phyloP scores from a whole-genome alignment of 1,284 basidiomycete genomes.

The Leccinum fallax region DNA sequence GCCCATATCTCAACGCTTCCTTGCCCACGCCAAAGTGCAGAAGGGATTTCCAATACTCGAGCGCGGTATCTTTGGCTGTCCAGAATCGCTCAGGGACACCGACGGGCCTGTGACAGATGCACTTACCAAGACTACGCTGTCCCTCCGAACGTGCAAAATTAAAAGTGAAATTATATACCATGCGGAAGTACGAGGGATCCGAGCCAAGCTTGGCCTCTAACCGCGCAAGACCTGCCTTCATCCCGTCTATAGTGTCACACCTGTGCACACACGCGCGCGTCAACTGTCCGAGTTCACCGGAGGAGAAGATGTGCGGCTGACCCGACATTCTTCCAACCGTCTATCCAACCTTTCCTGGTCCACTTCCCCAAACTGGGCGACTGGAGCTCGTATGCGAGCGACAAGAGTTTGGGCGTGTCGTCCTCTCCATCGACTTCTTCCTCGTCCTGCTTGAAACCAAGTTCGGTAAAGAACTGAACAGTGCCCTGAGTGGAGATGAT shows the following conservation, averaged over 20 bases:
- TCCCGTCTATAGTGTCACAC: conserved; percentile 69
- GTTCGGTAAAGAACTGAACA: conserved; percentile 57
- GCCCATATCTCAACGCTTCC: conserved; percentile 61
- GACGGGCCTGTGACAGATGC: not conserved
- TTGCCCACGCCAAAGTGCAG: conserved; percentile 79
- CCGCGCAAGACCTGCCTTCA: conserved; percentile 61
- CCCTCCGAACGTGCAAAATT: conserved; percentile 82
- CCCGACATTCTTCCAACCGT: conserved; percentile 79
- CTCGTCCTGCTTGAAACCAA: conserved; percentile 31
- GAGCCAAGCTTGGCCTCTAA: conserved; percentile 67
- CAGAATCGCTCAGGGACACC: conserved; percentile 10
- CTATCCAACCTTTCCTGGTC: conserved; percentile 74
- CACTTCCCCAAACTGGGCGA: conserved; percentile 77
- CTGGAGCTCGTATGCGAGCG: conserved; percentile 77
- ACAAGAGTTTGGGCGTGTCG: conserved; percentile 71
- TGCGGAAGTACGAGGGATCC: conserved; percentile 78
- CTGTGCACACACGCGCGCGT: conserved; percentile 41
- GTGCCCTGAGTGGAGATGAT: conserved; percentile 76
- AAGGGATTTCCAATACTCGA: conserved; percentile 85
- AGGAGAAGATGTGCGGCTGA: conserved; percentile 35
- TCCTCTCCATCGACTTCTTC: conserved; percentile 69
- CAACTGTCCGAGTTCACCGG: conserved; percentile 10
- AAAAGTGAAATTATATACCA: conserved; percentile 90
- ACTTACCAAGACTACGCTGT: conserved; percentile 67
- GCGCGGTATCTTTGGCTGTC: conserved; percentile 71